Conservation (phyloP, 192 early-diverging fungal genomes). For the Entomortierella parvispora region DNA sequence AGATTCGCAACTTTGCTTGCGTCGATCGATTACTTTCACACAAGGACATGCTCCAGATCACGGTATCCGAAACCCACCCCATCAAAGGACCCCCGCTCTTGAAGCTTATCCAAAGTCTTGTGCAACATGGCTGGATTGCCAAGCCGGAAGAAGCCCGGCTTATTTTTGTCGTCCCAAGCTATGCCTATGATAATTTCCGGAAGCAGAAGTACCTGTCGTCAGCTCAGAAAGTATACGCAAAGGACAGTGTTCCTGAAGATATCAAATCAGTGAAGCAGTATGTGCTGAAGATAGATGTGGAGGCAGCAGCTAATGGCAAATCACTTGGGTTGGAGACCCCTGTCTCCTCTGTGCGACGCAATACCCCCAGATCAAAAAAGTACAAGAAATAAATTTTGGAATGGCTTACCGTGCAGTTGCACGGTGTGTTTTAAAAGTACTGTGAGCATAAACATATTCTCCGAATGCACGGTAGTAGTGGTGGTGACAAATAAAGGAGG, state of each 20-base stretch:
- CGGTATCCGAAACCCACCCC: slow-evolving; percentile 5
- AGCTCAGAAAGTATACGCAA: slow-evolving; percentile 1
- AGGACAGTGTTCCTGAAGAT: not conserved
- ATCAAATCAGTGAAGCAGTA: not conserved
- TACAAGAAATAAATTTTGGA: too few relatives aligned
- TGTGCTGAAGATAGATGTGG: slow-evolving; percentile 7
- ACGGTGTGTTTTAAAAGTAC: too few relatives aligned
- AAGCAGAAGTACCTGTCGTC: slow-evolving; percentile 21
- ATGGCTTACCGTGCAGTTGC: too few relatives aligned
- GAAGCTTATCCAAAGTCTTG: slow-evolving; percentile 17
- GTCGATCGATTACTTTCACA: slow-evolving; percentile 14
- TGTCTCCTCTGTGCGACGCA: too few relatives aligned
- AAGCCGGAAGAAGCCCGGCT: slow-evolving; percentile 11
- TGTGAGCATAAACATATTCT: too few relatives aligned
- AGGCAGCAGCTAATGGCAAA: slow-evolving; percentile 6
- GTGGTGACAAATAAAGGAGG: too few relatives aligned
- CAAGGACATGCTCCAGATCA: slow-evolving; percentile 18
- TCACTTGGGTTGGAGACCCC: slow-evolving; percentile 5
- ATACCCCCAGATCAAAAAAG: too few relatives aligned
- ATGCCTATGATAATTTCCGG: slow-evolving; percentile 16
- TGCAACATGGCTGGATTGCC: slow-evolving; percentile 5
- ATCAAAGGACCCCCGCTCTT: slow-evolving; percentile 28
- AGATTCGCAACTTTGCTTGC: slow-evolving; percentile 15
- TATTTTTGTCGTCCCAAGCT: slow-evolving; percentile 30
- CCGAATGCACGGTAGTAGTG: too few relatives aligned